Evolutionary conservation across 805 yeast genomes (phyloP).

Genomic region (Jamesozyma rosinii): DNA sequence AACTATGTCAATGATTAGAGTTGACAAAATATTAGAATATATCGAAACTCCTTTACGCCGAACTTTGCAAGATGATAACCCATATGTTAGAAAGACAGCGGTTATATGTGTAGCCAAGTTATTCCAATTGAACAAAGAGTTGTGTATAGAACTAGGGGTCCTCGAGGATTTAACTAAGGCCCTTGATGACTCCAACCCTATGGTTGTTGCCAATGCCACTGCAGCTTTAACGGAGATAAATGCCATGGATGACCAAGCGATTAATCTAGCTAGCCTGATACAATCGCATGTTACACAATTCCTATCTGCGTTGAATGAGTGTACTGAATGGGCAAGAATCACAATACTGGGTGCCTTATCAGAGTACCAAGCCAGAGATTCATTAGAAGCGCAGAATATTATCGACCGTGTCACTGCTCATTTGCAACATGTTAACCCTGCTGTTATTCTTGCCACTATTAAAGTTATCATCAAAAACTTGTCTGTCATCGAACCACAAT

Average conservation of each 20-base stretch:
- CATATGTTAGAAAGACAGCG: slow-evolving; percentile 95
- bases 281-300: slow-evolving; percentile 46
- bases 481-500: slow-evolving; percentile 33
- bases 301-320: slow-evolving; percentile 81
- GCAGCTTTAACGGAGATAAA: slow-evolving; percentile 78
- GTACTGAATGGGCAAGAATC: slow-evolving; percentile 98
- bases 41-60: slow-evolving; percentile 81
- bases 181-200: slow-evolving; percentile 82
- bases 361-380: slow-evolving; percentile 50
- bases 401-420: slow-evolving; percentile 89
- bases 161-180: slow-evolving; percentile 55
- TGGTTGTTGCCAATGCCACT: slow-evolving; percentile 94
- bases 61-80: slow-evolving; percentile 85
- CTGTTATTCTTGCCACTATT: slow-evolving; percentile 80
- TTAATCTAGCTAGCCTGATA: slow-evolving; percentile 34
- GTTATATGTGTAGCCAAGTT: slow-evolving; percentile 94
- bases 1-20: slow-evolving; percentile 97
- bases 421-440: slow-evolving; percentile 92
- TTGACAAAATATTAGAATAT: slow-evolving; percentile 90
- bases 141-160: slow-evolving; percentile 84
- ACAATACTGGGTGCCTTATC: slow-evolving; percentile 75
- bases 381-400: slow-evolving; percentile 69
- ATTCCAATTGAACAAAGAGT: slow-evolving; percentile 71
- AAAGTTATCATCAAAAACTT: slow-evolving; percentile 70
- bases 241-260: slow-evolving; percentile 49